Percentiles rank a stretch among this genome's conserved stretches.
These are phyloP conservation scores for Monilinia vaccinii-corymbosi DNA, from an alignment of 2,329 filamentous ascomycete species.

Conservation along the genomic window DNA sequence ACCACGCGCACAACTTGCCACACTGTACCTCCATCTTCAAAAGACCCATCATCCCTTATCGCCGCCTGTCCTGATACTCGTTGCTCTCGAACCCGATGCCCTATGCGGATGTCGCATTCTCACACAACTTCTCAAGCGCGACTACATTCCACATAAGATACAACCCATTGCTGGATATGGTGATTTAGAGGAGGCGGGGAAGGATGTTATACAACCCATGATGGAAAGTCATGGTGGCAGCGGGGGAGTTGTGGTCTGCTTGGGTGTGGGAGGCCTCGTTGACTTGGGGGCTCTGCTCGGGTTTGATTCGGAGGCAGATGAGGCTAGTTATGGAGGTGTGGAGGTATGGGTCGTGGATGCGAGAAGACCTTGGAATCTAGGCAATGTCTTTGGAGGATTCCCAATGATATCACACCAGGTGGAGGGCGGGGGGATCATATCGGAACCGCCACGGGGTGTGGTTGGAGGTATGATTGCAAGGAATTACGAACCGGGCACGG, in stretches of 20 bases:
- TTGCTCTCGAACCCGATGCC: constrained; percentile 88
- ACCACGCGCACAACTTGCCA: constrained; percentile 77
- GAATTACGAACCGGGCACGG: constrained; percentile 66
- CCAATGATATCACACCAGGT: constrained; percentile 38
- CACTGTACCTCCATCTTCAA: constrained; percentile 84
- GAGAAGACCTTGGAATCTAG: constrained; percentile 86
- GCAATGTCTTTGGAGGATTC: constrained; percentile 80
- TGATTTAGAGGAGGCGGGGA: constrained; percentile 72
- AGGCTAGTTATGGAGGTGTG: constrained; percentile 65
- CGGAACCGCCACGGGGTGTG: constrained; percentile 54
- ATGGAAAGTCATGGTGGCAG: constrained; percentile 74
- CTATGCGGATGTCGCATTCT: constrained; percentile 93
- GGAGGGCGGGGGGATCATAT: constrained; percentile 33
- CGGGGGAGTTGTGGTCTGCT: constrained; percentile 82
- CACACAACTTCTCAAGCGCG: constrained; percentile 85
- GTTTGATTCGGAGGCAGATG: constrained; percentile 58
- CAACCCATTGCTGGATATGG: constrained; percentile 89
- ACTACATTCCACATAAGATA: constrained; percentile 97
- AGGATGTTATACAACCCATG: constrained; percentile 75
- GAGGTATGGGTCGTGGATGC: constrained; percentile 94
- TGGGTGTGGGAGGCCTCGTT: constrained; percentile 86
- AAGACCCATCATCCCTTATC: constrained; percentile 81
- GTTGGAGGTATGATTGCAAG: constrained; percentile 62
- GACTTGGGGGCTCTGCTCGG: constrained; percentile 76
- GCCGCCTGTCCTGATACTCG: constrained; percentile 82